Evolutionary conservation across 345 rosid genomes (phyloP), one percentile per base, ranked within the genome.

Genomic region (Tarenaya hassleriana): DNA sequence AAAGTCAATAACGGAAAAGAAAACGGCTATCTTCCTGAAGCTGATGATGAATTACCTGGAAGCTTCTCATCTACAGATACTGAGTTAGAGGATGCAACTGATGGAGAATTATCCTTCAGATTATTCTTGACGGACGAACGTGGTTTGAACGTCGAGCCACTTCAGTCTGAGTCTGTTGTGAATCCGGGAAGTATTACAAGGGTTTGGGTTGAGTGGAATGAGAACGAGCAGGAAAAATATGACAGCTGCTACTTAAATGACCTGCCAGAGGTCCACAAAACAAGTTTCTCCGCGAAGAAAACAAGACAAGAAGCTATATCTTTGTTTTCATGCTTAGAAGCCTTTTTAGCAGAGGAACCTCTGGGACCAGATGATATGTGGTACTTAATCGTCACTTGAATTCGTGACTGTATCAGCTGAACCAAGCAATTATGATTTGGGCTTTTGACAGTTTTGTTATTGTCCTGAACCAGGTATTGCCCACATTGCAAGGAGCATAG

Each of bases 361-460:
- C 72, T 88, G 4, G 98, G 94, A 57, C 98, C 95, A 14, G 88
- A 92, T 62, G 98, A 88, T 61, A 92, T 92, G 98, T 92, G 98
- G 98, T 88, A 66, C 52, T 66, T 40, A 32, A 49, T 65, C 13
- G 12, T 45, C 19, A 4, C 64, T 31, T 38, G 42, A 57, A 57
- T n/a, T 44, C 21, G 20, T 38, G 16, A 44, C 37, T 5, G 42
- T 44, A 39, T 16, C 5, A 24, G 19, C 16, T 42, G 46, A 63
- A 55, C 15, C 13, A 44, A 29, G 19, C 27, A 11, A 24, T 42
- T 10, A 34, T 11, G 14, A 40, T 33, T 10, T 41, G 41, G 40
- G 19, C 9, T 16, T 41, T 66, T 39, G 49, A 38, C 61, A 10
- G 31, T 2, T 47, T 34, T 41, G 9, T 66, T 38, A 60, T 44